Evolutionary conservation across 2,329 filamentous ascomycete species (phyloP).

Genomic region (Aspergillus sp.): DNA sequence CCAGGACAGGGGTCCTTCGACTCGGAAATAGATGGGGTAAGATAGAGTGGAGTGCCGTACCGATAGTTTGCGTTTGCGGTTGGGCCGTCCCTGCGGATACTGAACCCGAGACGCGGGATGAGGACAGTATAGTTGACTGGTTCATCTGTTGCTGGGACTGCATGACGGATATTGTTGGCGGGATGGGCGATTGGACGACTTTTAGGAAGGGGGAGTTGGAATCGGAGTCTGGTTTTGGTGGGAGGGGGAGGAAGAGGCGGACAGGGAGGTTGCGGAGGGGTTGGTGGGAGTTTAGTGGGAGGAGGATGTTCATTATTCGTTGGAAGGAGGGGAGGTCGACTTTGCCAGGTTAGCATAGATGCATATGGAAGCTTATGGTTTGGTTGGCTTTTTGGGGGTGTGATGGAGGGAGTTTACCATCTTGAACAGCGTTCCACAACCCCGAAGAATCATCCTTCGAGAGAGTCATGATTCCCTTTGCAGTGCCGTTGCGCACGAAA

Average conservation of each 20-base stretch:
- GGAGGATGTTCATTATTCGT: slow-evolving; percentile 73
- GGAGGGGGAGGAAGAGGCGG: slow-evolving; percentile 76
- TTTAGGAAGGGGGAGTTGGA: slow-evolving; percentile 52
- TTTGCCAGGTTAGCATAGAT: slow-evolving; percentile 30
- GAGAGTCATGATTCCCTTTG: slow-evolving; percentile 85
- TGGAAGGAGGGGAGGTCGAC: slow-evolving; percentile 73
- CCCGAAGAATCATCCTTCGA: slow-evolving; percentile 80
- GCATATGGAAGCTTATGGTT: not conserved
- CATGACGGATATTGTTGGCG: slow-evolving; percentile 44
- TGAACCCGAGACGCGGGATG: slow-evolving; percentile 16
- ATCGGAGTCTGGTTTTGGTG: slow-evolving; percentile 46
- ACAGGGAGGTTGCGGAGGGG: slow-evolving; percentile 82
- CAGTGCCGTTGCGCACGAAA: slow-evolving; percentile 82
- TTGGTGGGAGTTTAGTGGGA: slow-evolving; percentile 61
- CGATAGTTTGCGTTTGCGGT: slow-evolving; percentile 66
- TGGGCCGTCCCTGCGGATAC: not conserved
- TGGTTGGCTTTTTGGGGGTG: not conserved
- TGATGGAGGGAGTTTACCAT: slow-evolving; percentile 50
- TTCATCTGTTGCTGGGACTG: not conserved
- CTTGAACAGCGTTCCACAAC: slow-evolving; percentile 77
- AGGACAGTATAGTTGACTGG: slow-evolving; percentile 16
- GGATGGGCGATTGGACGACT: slow-evolving; percentile 73
- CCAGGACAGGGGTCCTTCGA: slow-evolving; percentile 77
- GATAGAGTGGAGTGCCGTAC: slow-evolving; percentile 71
- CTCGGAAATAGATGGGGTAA: slow-evolving; percentile 85